Evolutionary conservation across 2,329 filamentous ascomycete genomes (phyloP).

Genomic region (Clonostachys rosea): DNA sequence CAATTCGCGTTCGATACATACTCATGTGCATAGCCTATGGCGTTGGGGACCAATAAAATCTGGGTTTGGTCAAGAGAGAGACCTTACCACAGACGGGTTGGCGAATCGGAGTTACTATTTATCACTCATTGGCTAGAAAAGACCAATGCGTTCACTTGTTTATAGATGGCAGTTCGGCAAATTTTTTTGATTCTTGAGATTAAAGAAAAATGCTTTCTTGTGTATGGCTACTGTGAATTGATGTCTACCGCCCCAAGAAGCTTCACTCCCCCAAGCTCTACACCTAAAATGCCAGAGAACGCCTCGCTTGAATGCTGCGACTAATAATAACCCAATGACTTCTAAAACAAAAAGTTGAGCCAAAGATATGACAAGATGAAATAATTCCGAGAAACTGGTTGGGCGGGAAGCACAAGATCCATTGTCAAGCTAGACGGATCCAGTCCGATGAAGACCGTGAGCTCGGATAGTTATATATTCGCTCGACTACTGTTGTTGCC

Average conservation of each 20-base stretch:
- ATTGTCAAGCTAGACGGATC: too few species aligned
- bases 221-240: background rate
- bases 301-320: background rate
- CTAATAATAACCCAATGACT: background rate
- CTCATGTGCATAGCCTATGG: background rate
- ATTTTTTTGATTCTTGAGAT: too few species aligned
- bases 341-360: background rate
- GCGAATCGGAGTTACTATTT: background rate
- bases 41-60: background rate
- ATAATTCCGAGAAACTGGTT: background rate
- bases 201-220: too few species aligned
- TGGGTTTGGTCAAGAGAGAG: conserved; percentile 2
- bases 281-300: background rate
- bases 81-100: background rate
- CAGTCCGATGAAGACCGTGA: too few species aligned
- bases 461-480: too few species aligned
- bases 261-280: background rate
- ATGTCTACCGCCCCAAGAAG: background rate
- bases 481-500: conserved; percentile 41
- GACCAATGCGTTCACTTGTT: background rate
- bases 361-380: background rate
- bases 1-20: too few species aligned
- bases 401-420: background rate
- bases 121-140: background rate
- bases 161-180: too few species aligned